phyloP scores from a whole-genome alignment of 2,329 filamentous ascomycete species.

The Berkeleyomyces basicola region DNA sequence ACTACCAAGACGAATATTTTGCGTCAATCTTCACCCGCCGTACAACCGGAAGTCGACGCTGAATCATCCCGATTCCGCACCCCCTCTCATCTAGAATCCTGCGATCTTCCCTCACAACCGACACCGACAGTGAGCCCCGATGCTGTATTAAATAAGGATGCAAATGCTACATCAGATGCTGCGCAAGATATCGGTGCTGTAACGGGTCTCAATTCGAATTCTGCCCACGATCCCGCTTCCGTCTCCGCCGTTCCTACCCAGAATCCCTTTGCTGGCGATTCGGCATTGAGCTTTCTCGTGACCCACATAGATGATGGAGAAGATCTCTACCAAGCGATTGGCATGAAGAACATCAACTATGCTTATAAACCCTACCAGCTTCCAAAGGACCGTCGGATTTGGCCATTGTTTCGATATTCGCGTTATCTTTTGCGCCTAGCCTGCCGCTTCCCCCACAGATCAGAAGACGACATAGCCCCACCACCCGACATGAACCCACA shows the following conservation, averaged over 20 bases:
- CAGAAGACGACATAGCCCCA: background rate
- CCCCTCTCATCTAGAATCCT: background rate
- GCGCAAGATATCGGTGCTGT: too few relatives aligned
- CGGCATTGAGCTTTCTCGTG: background rate
- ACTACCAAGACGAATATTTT: too few relatives aligned
- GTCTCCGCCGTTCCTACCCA: too few relatives aligned
- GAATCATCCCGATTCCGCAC: background rate
- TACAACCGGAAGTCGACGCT: background rate
- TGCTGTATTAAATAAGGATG: too few relatives aligned
- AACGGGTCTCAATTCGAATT: too few relatives aligned
- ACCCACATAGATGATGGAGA: background rate
- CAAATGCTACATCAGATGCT: too few relatives aligned
- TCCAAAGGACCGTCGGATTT: background rate
- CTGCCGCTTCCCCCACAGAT: background rate
- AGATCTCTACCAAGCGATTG: background rate
- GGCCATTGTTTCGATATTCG: conserved; percentile 12
- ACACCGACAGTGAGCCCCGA: background rate
- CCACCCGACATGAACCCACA: background rate
- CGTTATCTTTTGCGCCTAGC: conserved; percentile 10
- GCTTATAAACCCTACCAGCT: conserved; percentile 4
- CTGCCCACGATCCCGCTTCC: too few relatives aligned
- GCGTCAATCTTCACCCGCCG: background rate
- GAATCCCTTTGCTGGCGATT: too few relatives aligned
- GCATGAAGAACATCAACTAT: background rate
- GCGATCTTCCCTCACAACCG: background rate